Conservation (phyloP, 345 rosid species). For the Citrus sp. region DNA sequence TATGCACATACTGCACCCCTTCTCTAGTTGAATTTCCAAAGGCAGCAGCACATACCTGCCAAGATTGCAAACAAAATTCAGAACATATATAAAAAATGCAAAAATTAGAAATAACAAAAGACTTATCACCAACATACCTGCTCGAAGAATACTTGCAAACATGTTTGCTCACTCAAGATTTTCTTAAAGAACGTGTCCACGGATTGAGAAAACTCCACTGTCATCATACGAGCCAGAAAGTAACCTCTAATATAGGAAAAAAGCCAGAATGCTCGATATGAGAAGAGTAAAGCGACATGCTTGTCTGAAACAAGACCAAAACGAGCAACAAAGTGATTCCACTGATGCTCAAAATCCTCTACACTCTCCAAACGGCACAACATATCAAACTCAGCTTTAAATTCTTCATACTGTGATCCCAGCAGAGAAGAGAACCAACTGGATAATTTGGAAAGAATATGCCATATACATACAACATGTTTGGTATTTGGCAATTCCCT, state of each 20-base stretch:
- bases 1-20: constrained; percentile 40
- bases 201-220: constrained; percentile 61
- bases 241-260: constrained; percentile 53
- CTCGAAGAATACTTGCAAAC: constrained; percentile 72
- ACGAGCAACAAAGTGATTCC: constrained; percentile 66
- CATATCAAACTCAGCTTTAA: constrained; percentile 65
- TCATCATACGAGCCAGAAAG: constrained; percentile 71
- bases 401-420: constrained; percentile 71
- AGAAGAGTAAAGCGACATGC: constrained; percentile 69
- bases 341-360: constrained; percentile 80
- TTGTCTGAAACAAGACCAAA: constrained; percentile 79
- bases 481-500: constrained; percentile 78
- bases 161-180: constrained; percentile 52
- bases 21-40: constrained; percentile 35
- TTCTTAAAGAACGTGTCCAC: constrained; percentile 55
- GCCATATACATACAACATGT: constrained; percentile 68
- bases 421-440: constrained; percentile 81
- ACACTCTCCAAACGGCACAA: constrained; percentile 51
- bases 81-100: neutral
- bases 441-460: constrained; percentile 65
- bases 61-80: constrained; percentile 17
- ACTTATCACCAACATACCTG: constrained; percentile 49
- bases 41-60: constrained; percentile 62
- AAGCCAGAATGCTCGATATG: constrained; percentile 67
- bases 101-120: neutral